Evolutionary conservation across 495 filamentous ascomycete species (phyloP).

Genomic region (Pyrenula aspistea): DNA sequence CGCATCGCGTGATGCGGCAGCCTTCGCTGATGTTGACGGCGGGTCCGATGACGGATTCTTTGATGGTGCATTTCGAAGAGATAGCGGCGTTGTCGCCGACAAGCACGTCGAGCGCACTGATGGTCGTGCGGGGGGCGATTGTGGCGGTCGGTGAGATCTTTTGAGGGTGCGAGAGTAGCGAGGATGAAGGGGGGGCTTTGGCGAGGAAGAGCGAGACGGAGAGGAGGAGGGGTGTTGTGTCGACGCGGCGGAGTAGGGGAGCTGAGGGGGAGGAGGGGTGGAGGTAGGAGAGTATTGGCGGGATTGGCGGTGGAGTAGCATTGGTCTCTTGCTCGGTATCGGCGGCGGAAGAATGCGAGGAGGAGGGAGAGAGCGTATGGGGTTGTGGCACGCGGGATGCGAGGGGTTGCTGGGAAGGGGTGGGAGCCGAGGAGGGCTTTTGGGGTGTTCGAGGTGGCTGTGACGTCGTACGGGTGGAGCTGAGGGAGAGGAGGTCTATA

Average conservation of each 20-base stretch:
- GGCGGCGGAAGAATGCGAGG: slow-evolving; percentile 6
- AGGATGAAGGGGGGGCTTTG: slow-evolving; percentile 22
- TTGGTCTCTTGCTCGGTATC: slow-evolving; percentile 6
- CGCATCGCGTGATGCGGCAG: slow-evolving; percentile 65
- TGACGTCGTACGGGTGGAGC: slow-evolving; percentile 31
- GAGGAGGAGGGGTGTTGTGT: slow-evolving; percentile 71
- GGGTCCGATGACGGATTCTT: slow-evolving; percentile 75
- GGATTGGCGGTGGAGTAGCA: slow-evolving; percentile 27
- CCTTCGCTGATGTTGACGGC: slow-evolving; percentile 73
- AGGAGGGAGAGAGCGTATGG: slow-evolving; percentile 6
- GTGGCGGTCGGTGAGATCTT: slow-evolving; percentile 74
- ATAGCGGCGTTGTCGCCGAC: slow-evolving; percentile 79
- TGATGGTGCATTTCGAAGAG: slow-evolving; percentile 71
- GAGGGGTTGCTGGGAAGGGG: no score
- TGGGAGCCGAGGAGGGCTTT: slow-evolving; percentile 1
- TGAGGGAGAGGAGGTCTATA: slow-evolving; percentile 50
- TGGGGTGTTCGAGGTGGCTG: slow-evolving; percentile 6
- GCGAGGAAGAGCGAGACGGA: slow-evolving; percentile 76
- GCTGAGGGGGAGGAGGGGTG: slow-evolving; percentile 38
- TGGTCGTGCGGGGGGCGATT: slow-evolving; percentile 61
- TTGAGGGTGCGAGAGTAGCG: slow-evolving; percentile 48
- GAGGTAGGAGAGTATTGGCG: slow-evolving; percentile 69
- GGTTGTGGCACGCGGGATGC: slow-evolving; percentile 31
- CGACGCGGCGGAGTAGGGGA: slow-evolving; percentile 72
- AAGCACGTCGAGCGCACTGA: slow-evolving; percentile 64